These are phyloP conservation scores for Euphorbia pulcherrima DNA, from an alignment of 345 rosid species.

Conservation along the genomic window DNA sequence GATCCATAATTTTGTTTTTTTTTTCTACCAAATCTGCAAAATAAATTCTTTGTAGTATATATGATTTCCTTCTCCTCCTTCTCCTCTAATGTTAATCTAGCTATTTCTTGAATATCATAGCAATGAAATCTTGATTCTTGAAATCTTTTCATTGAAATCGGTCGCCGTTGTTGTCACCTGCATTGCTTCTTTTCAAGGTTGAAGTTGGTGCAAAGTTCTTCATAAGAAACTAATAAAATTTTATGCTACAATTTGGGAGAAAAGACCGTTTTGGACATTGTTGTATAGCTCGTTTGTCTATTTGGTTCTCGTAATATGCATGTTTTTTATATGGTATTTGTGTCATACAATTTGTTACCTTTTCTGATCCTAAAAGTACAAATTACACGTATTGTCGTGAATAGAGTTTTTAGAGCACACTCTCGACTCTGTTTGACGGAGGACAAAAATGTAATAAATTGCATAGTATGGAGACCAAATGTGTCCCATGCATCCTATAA, in stretches of 20 bases:
- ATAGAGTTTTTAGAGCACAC: too few relatives aligned
- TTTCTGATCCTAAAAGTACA: too few relatives aligned
- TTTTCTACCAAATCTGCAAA: conserved; percentile 9
- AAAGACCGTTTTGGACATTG: too few relatives aligned
- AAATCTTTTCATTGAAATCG: conserved; percentile 42
- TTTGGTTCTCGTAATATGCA: too few relatives aligned
- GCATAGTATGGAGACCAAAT: too few relatives aligned
- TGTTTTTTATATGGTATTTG: too few relatives aligned
- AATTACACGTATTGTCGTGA: too few relatives aligned
- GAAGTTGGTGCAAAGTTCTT: conserved; percentile 41
- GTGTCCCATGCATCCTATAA: too few relatives aligned
- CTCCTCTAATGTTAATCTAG: conserved; percentile 6
- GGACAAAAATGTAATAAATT: too few relatives aligned
- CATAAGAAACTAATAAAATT: not conserved
- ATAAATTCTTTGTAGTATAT: not conserved
- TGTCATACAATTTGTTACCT: too few relatives aligned
- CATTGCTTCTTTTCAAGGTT: conserved; percentile 64
- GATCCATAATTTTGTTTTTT: not conserved
- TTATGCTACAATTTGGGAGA: not conserved
- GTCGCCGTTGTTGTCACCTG: conserved; percentile 77
- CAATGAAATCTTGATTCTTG: conserved; percentile 1
- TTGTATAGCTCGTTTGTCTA: too few relatives aligned
- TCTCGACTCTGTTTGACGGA: too few relatives aligned
- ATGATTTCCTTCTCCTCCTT: conserved; percentile 10
- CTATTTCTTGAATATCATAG: not conserved